Conservation (phyloP, 495 filamentous ascomycete species). For the Endocarpon pusillum region DNA sequence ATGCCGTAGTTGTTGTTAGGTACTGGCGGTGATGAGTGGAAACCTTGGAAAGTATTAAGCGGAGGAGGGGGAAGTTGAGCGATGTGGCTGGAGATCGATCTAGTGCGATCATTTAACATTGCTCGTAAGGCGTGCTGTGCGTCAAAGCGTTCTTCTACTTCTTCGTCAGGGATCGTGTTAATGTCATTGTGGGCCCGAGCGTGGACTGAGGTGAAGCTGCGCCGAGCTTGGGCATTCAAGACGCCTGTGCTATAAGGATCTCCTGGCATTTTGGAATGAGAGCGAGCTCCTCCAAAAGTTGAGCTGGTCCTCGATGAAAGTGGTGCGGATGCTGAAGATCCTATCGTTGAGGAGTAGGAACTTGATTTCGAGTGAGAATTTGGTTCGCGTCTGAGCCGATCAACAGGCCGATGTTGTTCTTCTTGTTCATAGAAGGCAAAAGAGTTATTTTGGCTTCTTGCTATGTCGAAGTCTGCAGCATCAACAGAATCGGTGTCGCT, state of each 20-base stretch:
- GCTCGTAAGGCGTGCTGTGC: constrained; percentile 51
- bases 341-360: constrained; percentile 28
- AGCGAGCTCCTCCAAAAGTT: constrained; percentile 13
- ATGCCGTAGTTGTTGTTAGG: constrained; percentile 24
- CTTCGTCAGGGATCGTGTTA: constrained; percentile 34
- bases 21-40: constrained; percentile 29
- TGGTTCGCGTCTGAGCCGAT: constrained; percentile 17
- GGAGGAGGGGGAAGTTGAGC: no score
- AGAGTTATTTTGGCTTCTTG: constrained; percentile 44
- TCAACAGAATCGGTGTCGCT: constrained; percentile 40
- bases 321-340: constrained; percentile 26
- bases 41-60: no score
- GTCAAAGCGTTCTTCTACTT: constrained; percentile 33
- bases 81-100: no score
- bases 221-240: constrained; percentile 21
- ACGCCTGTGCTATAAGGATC: no score
- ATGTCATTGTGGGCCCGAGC: constrained; percentile 22
- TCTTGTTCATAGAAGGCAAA: constrained; percentile 38
- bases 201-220: constrained; percentile 18
- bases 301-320: constrained; percentile 26
- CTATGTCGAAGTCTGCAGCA: constrained; percentile 47
- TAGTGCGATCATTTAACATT: constrained; percentile 45
- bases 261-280: constrained; percentile 5
- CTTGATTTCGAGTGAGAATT: constrained; percentile 30
- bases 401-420: background rate